Evolutionary conservation across 805 yeast genomes (phyloP).

Genomic region (Candida tibetensis): DNA sequence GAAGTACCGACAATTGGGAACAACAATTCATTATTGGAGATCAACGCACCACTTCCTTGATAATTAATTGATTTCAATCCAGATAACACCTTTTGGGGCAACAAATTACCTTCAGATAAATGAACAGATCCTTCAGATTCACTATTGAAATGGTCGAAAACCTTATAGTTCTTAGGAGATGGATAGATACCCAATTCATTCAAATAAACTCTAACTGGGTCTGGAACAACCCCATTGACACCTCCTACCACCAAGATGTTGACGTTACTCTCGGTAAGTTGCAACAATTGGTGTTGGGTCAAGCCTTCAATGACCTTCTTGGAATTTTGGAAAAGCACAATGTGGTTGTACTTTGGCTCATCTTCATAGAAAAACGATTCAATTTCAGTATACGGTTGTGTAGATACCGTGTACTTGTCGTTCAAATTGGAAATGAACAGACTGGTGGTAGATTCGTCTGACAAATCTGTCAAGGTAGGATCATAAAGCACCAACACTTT

Average conservation of each 20-base stretch:
- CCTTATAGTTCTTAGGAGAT: constrained; percentile 66
- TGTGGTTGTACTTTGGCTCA: constrained; percentile 24
- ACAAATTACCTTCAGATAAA: constrained; percentile 19
- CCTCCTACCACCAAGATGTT: constrained; percentile 69
- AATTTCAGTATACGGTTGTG: constrained; percentile 20
- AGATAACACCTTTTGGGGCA: constrained; percentile 21
- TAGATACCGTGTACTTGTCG: constrained; percentile 14
- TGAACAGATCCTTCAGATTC: constrained; percentile 27
- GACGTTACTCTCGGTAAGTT: constrained; percentile 68
- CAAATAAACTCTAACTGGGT: constrained; percentile 56
- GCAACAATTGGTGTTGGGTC: constrained; percentile 44
- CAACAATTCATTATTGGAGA: constrained; percentile 65
- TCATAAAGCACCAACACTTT: constrained; percentile 36
- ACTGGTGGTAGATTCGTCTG: constrained; percentile 15
- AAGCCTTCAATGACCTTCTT: constrained; percentile 29
- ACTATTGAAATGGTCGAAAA: constrained; percentile 62
- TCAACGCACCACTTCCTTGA: constrained; percentile 63
- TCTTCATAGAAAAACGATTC: constrained; percentile 23
- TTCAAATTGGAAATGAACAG: constrained; percentile 23
- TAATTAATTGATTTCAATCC: constrained; percentile 16
- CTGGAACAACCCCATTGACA: constrained; percentile 28
- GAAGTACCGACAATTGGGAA: constrained; percentile 72
- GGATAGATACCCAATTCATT: constrained; percentile 82
- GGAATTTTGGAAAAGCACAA: constrained; percentile 35
- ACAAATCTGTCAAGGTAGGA: constrained; percentile 22